Percentiles rank a stretch among this genome's conserved stretches.
Evolutionary conservation across 805 yeast species (phyloP).

Genomic region (Danielia oregonensis): DNA sequence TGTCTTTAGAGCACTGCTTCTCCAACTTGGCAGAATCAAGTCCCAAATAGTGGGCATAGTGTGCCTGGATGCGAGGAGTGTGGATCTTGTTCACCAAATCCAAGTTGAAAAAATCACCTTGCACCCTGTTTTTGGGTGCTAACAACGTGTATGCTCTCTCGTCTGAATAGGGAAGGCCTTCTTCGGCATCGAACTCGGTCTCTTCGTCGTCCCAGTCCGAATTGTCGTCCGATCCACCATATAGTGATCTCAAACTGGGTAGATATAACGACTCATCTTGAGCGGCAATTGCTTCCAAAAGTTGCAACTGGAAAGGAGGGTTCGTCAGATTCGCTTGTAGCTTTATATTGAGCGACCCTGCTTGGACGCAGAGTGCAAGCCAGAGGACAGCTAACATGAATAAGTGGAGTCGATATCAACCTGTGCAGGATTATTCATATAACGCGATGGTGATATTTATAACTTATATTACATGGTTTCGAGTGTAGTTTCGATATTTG

Average conservation of each 20-base stretch:
- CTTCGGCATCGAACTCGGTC: slow-evolving; percentile 1
- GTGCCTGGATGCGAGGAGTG: slow-evolving; percentile 64
- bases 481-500: too few species aligned
- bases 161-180: neutral
- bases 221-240: slow-evolving; percentile 2
- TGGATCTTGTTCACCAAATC: slow-evolving; percentile 44
- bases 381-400: too few species aligned
- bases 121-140: slow-evolving; percentile 2
- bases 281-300: slow-evolving; percentile 14
- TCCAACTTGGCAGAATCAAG: slow-evolving; percentile 13
- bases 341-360: neutral
- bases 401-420: neutral
- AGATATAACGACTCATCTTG: slow-evolving; percentile 10
- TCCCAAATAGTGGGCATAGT: slow-evolving; percentile 48
- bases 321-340: slow-evolving; percentile 12
- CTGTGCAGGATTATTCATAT: too few species aligned
- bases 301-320: slow-evolving; percentile 12
- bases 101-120: slow-evolving; percentile 33
- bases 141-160: slow-evolving; percentile 1
- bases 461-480: too few species aligned
- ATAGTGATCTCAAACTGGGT: slow-evolving; percentile 3
- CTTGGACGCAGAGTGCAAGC: too few species aligned
- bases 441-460: too few species aligned
- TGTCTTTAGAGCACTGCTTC: slow-evolving; percentile 24
- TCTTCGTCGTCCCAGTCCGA: slow-evolving; percentile 12